A percentile compares a stretch with the other conserved stretches of the same genome.
Conservation (phyloP, 2,329 filamentous ascomycete species). For the Sporothrix pseudoabietina region DNA sequence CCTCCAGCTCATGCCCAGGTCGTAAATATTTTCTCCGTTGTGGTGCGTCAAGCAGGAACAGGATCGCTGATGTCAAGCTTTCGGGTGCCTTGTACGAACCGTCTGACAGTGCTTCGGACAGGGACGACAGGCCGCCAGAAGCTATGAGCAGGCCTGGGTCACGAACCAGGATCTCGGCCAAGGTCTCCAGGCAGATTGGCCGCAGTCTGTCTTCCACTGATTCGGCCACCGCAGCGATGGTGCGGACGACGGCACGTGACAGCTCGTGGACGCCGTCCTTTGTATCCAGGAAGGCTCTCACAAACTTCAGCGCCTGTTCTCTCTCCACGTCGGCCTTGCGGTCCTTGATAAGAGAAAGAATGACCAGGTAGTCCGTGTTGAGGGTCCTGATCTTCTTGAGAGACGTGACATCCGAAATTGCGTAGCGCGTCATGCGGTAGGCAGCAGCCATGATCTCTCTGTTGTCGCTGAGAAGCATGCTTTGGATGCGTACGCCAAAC, state of each 20-base stretch:
- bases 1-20: constrained; percentile 85
- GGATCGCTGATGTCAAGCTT: constrained; percentile 80
- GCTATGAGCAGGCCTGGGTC: constrained; percentile 80
- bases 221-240: constrained; percentile 87
- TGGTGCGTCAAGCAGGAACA: constrained; percentile 86
- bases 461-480: constrained; percentile 93
- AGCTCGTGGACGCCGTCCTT: constrained; percentile 89
- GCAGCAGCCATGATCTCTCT: constrained; percentile 93
- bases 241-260: constrained; percentile 81
- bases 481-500: constrained; percentile 90
- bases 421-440: constrained; percentile 90
- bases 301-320: constrained; percentile 95
- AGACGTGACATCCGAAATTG: constrained; percentile 88
- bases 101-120: constrained; percentile 91
- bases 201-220: constrained; percentile 81
- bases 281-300: constrained; percentile 91
- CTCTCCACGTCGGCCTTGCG: constrained; percentile 95
- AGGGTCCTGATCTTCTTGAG: constrained; percentile 83
- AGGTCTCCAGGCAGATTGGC: constrained; percentile 87
- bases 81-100: constrained; percentile 92
- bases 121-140: constrained; percentile 78
- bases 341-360: constrained; percentile 90
- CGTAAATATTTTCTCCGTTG: constrained; percentile 78
- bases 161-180: constrained; percentile 87
- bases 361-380: constrained; percentile 90